A percentile compares a stretch with the other conserved stretches of the same genome.
Evolutionary conservation across 768 basidiomycete genomes (phyloP).

Genomic region (Cubamyces sp.): DNA sequence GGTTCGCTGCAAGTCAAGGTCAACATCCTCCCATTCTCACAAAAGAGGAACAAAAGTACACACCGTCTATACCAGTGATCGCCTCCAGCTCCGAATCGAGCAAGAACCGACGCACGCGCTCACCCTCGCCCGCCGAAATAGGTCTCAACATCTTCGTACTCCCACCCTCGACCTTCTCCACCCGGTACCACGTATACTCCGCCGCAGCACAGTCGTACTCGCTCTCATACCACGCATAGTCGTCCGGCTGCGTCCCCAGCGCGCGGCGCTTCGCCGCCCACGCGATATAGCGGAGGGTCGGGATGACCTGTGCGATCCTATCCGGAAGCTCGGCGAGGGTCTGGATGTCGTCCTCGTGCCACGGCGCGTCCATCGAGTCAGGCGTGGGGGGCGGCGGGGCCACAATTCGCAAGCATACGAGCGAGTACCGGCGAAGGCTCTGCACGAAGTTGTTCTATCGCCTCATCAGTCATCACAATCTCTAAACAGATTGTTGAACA

Average conservation of each 20-base stretch:
- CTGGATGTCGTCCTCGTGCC: slow-evolving; percentile 17
- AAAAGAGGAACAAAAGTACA: neutral
- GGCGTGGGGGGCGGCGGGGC: slow-evolving; percentile 12
- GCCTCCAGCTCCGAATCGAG: slow-evolving; percentile 7
- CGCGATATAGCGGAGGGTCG: slow-evolving; percentile 20
- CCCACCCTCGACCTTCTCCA: slow-evolving; percentile 7
- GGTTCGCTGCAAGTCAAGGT: neutral
- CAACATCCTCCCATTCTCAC: neutral
- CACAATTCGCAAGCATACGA: slow-evolving; percentile 16
- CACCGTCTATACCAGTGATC: slow-evolving; percentile 16
- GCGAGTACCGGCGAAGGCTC: slow-evolving; percentile 10
- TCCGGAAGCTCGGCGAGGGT: slow-evolving; percentile 18
- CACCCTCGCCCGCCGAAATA: slow-evolving; percentile 8
- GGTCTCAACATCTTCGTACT: neutral
- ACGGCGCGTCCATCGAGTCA: slow-evolving; percentile 10
- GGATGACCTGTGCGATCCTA: slow-evolving; percentile 9
- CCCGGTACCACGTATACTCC: slow-evolving; percentile 19
- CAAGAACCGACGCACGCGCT: slow-evolving; percentile 19
- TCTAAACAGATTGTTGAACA: neutral
- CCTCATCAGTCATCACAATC: neutral
- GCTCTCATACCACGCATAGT: slow-evolving; percentile 20
- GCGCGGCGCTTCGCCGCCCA: slow-evolving; percentile 18
- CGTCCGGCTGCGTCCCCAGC: neutral
- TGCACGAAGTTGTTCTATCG: slow-evolving; percentile 2
- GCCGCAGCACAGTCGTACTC: slow-evolving; percentile 19